phyloP scores from a whole-genome alignment of 805 yeast genomes.

The Ogataea paradorogensis region DNA sequence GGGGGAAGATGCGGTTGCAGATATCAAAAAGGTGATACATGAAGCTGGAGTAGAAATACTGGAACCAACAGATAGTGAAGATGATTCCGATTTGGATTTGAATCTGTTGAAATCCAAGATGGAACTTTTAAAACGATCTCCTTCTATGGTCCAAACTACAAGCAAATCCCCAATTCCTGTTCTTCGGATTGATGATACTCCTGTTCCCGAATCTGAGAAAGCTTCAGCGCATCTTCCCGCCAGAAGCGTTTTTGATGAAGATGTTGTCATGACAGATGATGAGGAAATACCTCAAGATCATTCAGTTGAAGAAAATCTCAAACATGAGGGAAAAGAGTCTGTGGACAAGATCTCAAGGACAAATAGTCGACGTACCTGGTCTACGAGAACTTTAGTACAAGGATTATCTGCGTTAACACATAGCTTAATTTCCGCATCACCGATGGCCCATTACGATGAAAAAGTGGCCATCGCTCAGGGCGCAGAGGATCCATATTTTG shows the following conservation, averaged over 20 bases:
- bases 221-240: neutral
- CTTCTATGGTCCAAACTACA: slow-evolving; percentile 26
- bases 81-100: slow-evolving; percentile 17
- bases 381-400: slow-evolving; percentile 29
- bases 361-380: slow-evolving; percentile 19
- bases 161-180: slow-evolving; percentile 6
- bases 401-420: slow-evolving; percentile 30
- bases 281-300: neutral
- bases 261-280: slow-evolving; percentile 2
- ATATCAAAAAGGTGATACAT: slow-evolving; percentile 40
- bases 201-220: neutral
- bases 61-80: slow-evolving; percentile 23
- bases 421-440: slow-evolving; percentile 22
- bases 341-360: slow-evolving; percentile 2
- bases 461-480: slow-evolving; percentile 36
- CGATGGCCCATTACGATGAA: slow-evolving; percentile 52
- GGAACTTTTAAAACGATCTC: slow-evolving; percentile 22
- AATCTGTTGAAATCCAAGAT: slow-evolving; percentile 25
- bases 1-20: slow-evolving; percentile 42
- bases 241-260: slow-evolving; percentile 6
- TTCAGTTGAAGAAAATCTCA: neutral
- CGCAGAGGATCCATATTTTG: slow-evolving; percentile 48
- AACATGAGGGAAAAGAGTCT: slow-evolving; percentile 3
- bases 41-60: slow-evolving; percentile 30
- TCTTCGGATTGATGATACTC: slow-evolving; percentile 3